Conservation (phyloP, 176 grass and related monocot genomes). For the Aegilops umbellulata region DNA sequence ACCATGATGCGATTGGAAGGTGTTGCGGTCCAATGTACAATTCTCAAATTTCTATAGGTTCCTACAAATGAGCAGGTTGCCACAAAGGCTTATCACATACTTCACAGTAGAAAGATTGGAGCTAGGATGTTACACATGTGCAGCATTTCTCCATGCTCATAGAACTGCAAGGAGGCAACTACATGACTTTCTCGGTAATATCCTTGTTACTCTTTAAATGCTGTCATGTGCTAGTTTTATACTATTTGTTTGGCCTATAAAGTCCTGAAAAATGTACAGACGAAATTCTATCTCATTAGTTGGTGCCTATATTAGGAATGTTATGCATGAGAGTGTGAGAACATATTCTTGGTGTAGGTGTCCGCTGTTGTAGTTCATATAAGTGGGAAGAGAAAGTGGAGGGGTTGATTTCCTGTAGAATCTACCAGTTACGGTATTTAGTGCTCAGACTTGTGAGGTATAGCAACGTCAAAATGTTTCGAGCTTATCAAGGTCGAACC, state of each 20-base stretch:
- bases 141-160: constrained; percentile 43
- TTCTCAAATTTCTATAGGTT: constrained; percentile 76
- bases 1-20: constrained; percentile 74
- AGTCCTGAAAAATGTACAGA: neutral
- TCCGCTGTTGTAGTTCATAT: neutral
- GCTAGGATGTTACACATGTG: constrained; percentile 62
- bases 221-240: constrained; percentile 17
- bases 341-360: neutral
- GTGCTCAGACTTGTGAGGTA: neutral
- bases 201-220: constrained; percentile 15
- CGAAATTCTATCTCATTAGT: neutral
- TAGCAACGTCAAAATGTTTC: neutral
- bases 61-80: constrained; percentile 80
- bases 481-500: too few relatives aligned
- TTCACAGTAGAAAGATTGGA: constrained; percentile 89
- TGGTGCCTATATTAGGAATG: constrained; percentile 15
- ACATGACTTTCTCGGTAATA: constrained; percentile 88
- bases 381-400: neutral
- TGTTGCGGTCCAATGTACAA: constrained; percentile 69
- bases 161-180: constrained; percentile 74
- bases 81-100: constrained; percentile 69
- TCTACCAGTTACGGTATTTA: neutral
- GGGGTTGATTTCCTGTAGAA: neutral
- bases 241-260: constrained; percentile 4
- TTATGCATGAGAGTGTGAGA: neutral